Base-by-base conservation (phyloP, 2,329 filamentous ascomycete species). In the Penicillium sp. region DNA sequence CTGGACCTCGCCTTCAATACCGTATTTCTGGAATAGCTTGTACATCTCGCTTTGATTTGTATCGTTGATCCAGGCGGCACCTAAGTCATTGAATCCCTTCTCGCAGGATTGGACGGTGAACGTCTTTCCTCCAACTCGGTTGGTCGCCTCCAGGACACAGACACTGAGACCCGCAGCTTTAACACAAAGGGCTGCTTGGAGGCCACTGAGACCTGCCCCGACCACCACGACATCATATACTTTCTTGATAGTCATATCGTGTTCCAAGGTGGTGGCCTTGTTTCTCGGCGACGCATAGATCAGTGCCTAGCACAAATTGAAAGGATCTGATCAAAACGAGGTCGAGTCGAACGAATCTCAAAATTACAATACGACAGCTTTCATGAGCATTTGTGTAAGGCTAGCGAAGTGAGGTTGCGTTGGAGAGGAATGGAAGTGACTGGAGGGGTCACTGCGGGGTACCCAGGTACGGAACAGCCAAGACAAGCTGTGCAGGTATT, bases 351-450 rank as follows among this genome's bases (percentile, higher is more conserved):
- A 5, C 12, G 5, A 33, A 33, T 10, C 31, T 33, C 13, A 15
- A 4, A 33, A 2, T 33, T n/a, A 15, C 15, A 15, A 5, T 38
- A 38, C 3, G 16, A 8, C 34, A 10, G 34, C 31, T 18, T 38
- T 16, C 18, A 38, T 15, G 16, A 18, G 16, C 34, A 16, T 18
- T 18, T 12, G 18, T 38, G 16, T 10, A 38, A 21, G 8, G 34
- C 34, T 38, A 38, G 34, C 34, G 82, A 0, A 82, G 81, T 0
- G 81, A 84, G 68, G 79, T 76, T 1, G 74, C 76, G 0, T 69
- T 61, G 2, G 74, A 79, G 52, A 84, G 81, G 81, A 79, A 78
- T 49, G 81, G 81, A n/a, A n/a, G 0, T 83, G 83, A 60, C 82
- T 84, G 79, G 81, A 84, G 54, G 82, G 0, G 67, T 84, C 10